These are phyloP conservation scores for Solanum hybrid DNA, from an alignment of 305 asterid species.

Conservation along the genomic window DNA sequence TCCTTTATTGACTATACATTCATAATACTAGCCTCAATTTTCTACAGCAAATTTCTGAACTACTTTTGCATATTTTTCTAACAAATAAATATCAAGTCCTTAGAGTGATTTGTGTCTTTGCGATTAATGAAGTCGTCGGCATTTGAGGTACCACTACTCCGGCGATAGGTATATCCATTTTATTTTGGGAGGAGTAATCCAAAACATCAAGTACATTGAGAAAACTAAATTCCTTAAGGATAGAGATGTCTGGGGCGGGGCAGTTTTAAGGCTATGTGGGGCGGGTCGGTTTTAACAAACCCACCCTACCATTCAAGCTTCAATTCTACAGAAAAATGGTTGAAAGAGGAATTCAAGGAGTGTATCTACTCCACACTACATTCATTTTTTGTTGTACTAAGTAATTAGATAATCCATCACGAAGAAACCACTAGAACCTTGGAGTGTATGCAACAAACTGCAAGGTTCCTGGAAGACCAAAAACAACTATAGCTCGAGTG, in stretches of 20 bases:
- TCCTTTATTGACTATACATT: background rate
- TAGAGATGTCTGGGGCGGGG: background rate
- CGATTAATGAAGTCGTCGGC: background rate
- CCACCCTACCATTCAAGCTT: background rate
- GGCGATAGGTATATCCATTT: background rate
- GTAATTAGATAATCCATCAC: background rate
- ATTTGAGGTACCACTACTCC: background rate
- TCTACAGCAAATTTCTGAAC: too few relatives aligned
- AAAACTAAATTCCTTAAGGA: background rate
- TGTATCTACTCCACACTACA: background rate
- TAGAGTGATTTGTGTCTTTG: background rate
- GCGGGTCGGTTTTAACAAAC: background rate
- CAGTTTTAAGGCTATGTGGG: background rate
- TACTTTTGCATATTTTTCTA: background rate
- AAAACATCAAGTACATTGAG: background rate
- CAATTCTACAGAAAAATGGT: background rate
- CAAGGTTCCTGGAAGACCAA: constrained; percentile 39
- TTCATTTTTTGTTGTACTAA: background rate
- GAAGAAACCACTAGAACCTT: constrained; percentile 61
- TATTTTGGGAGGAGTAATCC: background rate
- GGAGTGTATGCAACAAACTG: constrained; percentile 9
- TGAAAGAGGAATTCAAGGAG: background rate
- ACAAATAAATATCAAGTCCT: background rate
- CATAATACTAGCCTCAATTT: background rate
- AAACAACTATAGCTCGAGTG: constrained; percentile 18